phyloP scores from a whole-genome alignment of 805 yeast species.

The Tetrapisispora namnaoensis region DNA sequence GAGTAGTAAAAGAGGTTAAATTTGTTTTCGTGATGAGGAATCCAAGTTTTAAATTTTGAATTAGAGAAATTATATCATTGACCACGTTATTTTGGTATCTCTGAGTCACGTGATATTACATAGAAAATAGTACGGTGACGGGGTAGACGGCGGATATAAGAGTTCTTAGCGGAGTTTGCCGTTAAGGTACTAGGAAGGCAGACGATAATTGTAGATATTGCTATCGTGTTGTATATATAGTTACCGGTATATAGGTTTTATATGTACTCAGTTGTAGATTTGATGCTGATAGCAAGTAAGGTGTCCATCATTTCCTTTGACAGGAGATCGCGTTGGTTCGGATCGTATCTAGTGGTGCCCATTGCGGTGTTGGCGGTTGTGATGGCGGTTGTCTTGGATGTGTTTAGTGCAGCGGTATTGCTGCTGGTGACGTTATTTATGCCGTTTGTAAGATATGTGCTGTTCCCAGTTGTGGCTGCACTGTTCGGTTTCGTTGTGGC shows the following conservation, averaged over 20 bases:
- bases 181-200: too few species aligned
- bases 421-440: neutral
- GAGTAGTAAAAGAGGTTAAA: too few species aligned
- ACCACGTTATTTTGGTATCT: too few species aligned
- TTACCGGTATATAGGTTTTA: neutral
- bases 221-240: too few species aligned
- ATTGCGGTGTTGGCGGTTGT: neutral
- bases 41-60: too few species aligned
- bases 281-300: constrained; percentile 24
- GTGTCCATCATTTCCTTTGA: constrained; percentile 26
- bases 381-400: neutral
- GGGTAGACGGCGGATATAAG: too few species aligned
- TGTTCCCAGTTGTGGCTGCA: constrained; percentile 1
- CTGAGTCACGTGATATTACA: too few species aligned
- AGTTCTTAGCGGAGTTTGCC: too few species aligned
- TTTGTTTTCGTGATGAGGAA: too few species aligned
- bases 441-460: neutral
- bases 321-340: constrained; percentile 9
- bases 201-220: too few species aligned
- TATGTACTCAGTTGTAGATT: constrained; percentile 26
- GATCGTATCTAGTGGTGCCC: constrained; percentile 6
- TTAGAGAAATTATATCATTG: too few species aligned
- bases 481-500: constrained; percentile 11
- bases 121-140: too few species aligned
- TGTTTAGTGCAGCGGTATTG: constrained; percentile 3